Base-by-base conservation (phyloP, 768 basidiomycete genomes). In the Leccinum boreale region DNA sequence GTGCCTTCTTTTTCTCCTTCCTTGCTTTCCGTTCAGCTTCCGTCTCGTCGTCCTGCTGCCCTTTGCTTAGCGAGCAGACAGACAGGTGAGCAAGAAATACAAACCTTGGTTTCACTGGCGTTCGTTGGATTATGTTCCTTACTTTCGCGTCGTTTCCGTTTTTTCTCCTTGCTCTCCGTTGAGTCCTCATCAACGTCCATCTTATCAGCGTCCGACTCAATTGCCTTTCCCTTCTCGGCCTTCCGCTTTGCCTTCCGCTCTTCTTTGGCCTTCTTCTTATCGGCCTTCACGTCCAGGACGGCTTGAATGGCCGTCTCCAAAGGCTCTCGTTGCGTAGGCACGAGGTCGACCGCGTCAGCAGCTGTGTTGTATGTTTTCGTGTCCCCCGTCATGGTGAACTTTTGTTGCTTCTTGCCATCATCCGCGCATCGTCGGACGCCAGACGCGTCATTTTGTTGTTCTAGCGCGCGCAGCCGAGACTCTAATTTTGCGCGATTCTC, bases 401-500 rank as follows among this genome's bases (percentile, higher is more conserved):
- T 83, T 63, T 79, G 81, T 70, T 92, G 90, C 72, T 89, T 87
- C 75, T 82, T 84, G 60, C 79, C 80, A 31, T 78, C 76, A 48
- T 82, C 81, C 1, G 77, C 80, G 62, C 85, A 86, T 63, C 85
- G 81, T 60, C 90, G 85, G 39, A 88, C 86, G 33, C 82, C 85
- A 19, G 84, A 79, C 48, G 84, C 78, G 58, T 96, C 95, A 48
- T 80, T 79, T 63, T 92, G 87, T 65, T 89, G 81, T 72, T 98
- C 95, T 47, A 99, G 81, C 1, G 88, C 86, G 23, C 94, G 91
- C 39, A 98, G 77, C 33, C 97, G 89, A 11, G 93, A 90, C 74
- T 98, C 97, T 59, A 99, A 87, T 75, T 98, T 98, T 58, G 90
- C 86, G 44, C 96, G 92, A 75, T 94, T 93, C 68, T 93, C 91